Evolutionary conservation across 2,329 filamentous ascomycete genomes (phyloP).

Genomic region (Cytospora leucostoma): DNA sequence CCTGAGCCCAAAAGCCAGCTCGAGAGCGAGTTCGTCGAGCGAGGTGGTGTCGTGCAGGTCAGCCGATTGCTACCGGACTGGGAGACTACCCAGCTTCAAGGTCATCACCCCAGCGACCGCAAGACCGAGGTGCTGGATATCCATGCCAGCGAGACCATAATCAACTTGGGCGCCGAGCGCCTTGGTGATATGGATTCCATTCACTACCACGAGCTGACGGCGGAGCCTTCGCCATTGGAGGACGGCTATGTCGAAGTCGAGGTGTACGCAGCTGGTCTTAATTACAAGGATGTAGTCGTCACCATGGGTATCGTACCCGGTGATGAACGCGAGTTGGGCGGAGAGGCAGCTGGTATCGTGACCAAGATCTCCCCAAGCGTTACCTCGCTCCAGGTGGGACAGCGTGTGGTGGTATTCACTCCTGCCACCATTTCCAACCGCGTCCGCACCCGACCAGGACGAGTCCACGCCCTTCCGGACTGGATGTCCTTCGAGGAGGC

Average conservation of each 20-base stretch:
- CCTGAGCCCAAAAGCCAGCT: too few relatives aligned
- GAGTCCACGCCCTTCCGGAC: background rate
- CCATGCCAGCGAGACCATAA: too few relatives aligned
- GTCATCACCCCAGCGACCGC: too few relatives aligned
- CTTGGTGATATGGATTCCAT: too few relatives aligned
- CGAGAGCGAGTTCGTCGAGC: too few relatives aligned
- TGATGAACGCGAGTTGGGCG: background rate
- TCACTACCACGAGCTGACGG: background rate
- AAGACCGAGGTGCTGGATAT: too few relatives aligned
- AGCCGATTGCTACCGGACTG: too few relatives aligned
- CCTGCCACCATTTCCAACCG: background rate
- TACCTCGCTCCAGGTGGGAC: background rate
- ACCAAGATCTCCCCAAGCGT: background rate
- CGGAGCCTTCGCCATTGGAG: background rate
- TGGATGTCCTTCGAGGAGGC: constrained; percentile 10
- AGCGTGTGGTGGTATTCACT: background rate
- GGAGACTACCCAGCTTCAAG: too few relatives aligned
- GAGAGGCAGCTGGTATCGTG: background rate
- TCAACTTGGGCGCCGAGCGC: too few relatives aligned
- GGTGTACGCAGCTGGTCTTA: background rate
- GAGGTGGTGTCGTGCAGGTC: too few relatives aligned
- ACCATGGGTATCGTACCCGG: constrained; percentile 10
- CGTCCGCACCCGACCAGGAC: background rate
- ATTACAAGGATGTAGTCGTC: constrained; percentile 1
- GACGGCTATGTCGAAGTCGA: background rate